Conservation (phyloP, 164 flowering plant species). For the Piper longum region DNA sequence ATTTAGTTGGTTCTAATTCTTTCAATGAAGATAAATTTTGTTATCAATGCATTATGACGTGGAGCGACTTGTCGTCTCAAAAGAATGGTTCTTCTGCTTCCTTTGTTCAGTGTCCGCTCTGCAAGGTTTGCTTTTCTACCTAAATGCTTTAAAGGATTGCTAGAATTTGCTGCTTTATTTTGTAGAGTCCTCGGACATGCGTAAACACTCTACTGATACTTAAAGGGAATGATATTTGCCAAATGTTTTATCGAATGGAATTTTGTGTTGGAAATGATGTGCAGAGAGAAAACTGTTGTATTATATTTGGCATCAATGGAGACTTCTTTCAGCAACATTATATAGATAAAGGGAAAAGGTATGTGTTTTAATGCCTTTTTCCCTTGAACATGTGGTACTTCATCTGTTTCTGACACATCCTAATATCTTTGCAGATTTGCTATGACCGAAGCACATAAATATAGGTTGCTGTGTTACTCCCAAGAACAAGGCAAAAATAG, state of each 20-base stretch:
- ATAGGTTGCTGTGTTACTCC: constrained; percentile 64
- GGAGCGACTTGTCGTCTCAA: constrained; percentile 41
- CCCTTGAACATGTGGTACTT: neutral
- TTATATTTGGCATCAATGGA: constrained; percentile 53
- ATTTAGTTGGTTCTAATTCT: neutral
- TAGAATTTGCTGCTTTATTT: neutral
- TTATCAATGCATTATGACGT: constrained; percentile 51
- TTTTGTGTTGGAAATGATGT: neutral
- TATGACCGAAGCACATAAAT: constrained; percentile 52
- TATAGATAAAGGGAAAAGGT: constrained; percentile 40
- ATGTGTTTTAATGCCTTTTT: constrained; percentile 1
- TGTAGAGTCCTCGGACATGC: no score
- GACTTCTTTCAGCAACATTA: constrained; percentile 47
- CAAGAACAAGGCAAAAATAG: constrained; percentile 39
- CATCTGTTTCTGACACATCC: neutral
- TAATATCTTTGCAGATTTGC: constrained; percentile 30
- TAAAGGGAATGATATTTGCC: neutral
- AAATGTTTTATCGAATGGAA: neutral
- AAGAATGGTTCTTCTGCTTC: constrained; percentile 21
- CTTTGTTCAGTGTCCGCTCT: constrained; percentile 56
- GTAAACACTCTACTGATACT: neutral
- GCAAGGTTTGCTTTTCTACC: constrained; percentile 40
- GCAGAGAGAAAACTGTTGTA: constrained; percentile 58
- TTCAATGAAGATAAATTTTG: constrained; percentile 57
- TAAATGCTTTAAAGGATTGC: neutral